Evolutionary conservation across 2,329 filamentous ascomycete genomes (phyloP), one percentile per base, ranked within the genome.

Genomic region (Drechslera avenae): DNA sequence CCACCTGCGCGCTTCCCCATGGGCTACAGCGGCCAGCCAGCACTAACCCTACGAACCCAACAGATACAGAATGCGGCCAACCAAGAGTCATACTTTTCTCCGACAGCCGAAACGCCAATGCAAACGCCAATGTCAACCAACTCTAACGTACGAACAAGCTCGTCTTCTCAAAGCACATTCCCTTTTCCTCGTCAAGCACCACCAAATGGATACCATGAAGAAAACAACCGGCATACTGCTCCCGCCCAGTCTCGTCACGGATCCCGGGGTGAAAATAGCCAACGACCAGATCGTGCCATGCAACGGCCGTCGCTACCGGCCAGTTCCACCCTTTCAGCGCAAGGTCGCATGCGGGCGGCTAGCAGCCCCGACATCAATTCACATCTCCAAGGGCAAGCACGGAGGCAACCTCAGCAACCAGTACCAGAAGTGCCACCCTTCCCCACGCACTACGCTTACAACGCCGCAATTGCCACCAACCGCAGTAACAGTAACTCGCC

Each of bases 1-100:
- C 83, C 87, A 18, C 86, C 88, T 40, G 84, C 88, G 45, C 81
- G 90, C 54, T 91, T 92, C 71, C 88, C 89, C 8, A 75, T 89
- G 52, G 83, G 83, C 51, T 66, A 23, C 79, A 81, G 52, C 54
- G 64, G 63, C 30, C 74, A 76, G 57, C 75, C 81, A 18, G 73
- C 83, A 33, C 81, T 96, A 36, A 91, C 85, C 54, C 75, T 97
- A 19, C 89, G 93, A 64, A 82, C 80, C 14, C 81, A 84, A 63
- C 78, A 83, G 60, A 68, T 81, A 12, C 88, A 90, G 1, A 79
- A 78, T 30, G 83, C 80, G 8, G 64, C 57, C 44, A 89, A 89
- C 51, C 96, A 91, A 49, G 90, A 91, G 51, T 97, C 92, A 3
- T 97, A 97, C 75, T 99, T 99, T 74, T 97, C 93, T 0, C 94